Conservation (phyloP, 352 stramenopile genomes). For the Thraustotheca clavata region DNA sequence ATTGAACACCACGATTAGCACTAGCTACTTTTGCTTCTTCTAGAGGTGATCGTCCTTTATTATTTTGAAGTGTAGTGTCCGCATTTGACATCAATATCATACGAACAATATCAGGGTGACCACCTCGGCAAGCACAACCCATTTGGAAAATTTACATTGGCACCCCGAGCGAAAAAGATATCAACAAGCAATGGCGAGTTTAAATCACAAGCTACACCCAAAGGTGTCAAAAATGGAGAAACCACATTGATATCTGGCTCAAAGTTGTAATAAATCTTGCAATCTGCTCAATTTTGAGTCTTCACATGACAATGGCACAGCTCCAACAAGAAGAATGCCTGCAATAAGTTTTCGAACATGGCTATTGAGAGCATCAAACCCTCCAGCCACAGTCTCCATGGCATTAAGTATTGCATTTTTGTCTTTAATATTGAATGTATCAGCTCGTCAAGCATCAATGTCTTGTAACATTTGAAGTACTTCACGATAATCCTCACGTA, state of each 20-base stretch:
- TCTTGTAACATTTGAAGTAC: neutral
- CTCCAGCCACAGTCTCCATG: neutral
- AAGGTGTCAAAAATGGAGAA: slow-evolving; percentile 4
- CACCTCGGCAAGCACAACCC: slow-evolving; percentile 1
- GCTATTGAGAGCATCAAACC: slow-evolving; percentile 18
- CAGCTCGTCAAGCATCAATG: slow-evolving; percentile 6
- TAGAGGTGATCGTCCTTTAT: neutral
- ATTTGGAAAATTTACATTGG: slow-evolving; percentile 3
- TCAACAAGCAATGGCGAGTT: slow-evolving; percentile 14
- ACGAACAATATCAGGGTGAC: slow-evolving; percentile 2
- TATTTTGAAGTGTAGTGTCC: neutral
- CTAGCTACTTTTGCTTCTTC: slow-evolving; percentile 13
- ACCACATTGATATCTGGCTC: slow-evolving; percentile 7
- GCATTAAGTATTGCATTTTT: slow-evolving; percentile 2
- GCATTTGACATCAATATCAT: neutral
- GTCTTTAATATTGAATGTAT: slow-evolving; percentile 7
- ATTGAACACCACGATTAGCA: neutral
- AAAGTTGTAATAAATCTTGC: neutral
- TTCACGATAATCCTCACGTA: slow-evolving; percentile 9
- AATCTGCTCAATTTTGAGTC: slow-evolving; percentile 9
- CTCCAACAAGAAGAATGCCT: slow-evolving; percentile 13
- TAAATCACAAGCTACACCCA: slow-evolving; percentile 8
- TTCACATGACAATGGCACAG: neutral
- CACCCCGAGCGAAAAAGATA: slow-evolving; percentile 4
- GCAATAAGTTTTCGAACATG: slow-evolving; percentile 12